Conservation (phyloP, 1,284 basidiomycete genomes). For the Austroboletus niveus region DNA sequence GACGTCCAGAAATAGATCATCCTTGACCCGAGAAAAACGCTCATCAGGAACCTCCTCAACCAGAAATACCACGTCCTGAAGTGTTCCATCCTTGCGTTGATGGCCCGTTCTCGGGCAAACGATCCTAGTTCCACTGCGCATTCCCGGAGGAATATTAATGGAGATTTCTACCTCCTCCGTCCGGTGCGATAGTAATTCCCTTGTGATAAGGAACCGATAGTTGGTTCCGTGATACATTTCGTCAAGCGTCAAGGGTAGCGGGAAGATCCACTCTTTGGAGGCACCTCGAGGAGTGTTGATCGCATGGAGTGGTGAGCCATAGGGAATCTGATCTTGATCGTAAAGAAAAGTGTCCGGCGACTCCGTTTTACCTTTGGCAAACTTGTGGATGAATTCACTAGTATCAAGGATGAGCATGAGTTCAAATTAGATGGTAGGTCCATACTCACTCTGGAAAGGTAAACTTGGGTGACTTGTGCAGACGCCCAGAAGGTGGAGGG, state of each 20-base stretch:
- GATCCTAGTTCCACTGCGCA: constrained; percentile 72
- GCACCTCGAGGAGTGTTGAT: constrained; percentile 34
- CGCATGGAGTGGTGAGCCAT: constrained; percentile 37
- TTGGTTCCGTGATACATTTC: constrained; percentile 82
- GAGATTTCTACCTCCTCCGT: constrained; percentile 76
- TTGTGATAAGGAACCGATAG: constrained; percentile 79
- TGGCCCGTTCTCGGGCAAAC: constrained; percentile 76
- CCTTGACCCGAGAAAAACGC: constrained; percentile 65
- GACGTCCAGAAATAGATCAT: constrained; percentile 71
- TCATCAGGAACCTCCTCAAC: constrained; percentile 74
- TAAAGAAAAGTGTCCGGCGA: constrained; percentile 18
- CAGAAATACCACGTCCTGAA: constrained; percentile 78
- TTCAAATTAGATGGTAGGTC: background rate
- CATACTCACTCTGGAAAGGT: constrained; percentile 30
- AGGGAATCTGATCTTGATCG: constrained; percentile 34
- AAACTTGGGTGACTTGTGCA: constrained; percentile 21
- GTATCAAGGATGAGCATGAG: constrained; percentile 9
- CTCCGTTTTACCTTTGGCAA: constrained; percentile 22
- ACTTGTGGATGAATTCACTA: constrained; percentile 29
- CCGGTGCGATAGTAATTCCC: constrained; percentile 57
- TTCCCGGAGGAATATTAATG: constrained; percentile 72
- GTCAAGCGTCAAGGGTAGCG: constrained; percentile 77
- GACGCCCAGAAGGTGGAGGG: constrained; percentile 25
- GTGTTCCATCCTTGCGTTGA: constrained; percentile 65
- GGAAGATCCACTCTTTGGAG: constrained; percentile 57